These are phyloP conservation scores for Aethionema arabicum DNA, from an alignment of 345 rosid genomes.

Conservation along the genomic window DNA sequence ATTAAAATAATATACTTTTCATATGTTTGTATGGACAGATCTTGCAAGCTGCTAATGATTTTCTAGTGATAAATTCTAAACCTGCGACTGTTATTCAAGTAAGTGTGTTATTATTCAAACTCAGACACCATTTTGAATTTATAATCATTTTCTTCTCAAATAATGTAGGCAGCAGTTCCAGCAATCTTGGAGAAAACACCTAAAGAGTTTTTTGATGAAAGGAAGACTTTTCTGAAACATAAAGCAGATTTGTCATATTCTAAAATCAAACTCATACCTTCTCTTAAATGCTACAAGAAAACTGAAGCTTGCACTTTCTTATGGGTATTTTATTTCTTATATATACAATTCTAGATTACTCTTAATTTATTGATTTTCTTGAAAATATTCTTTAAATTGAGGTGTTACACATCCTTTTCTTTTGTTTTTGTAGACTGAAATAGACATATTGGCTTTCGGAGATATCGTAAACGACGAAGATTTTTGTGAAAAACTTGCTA, in stretches of 20 bases:
- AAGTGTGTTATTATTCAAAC: too few species aligned
- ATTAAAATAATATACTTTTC: too few species aligned
- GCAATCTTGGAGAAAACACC: constrained; percentile 56
- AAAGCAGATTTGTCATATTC: constrained; percentile 44
- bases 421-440: constrained; percentile 2
- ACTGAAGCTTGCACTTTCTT: constrained; percentile 67
- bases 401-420: neutral
- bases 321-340: constrained; percentile 45
- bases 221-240: constrained; percentile 39
- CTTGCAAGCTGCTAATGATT: constrained; percentile 38
- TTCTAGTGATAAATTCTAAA: constrained; percentile 35
- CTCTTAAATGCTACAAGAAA: constrained; percentile 51
- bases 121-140: too few species aligned
- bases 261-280: constrained; percentile 49
- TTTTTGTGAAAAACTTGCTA: too few species aligned
- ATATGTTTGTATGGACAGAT: constrained; percentile 41
- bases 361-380: neutral
- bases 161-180: constrained; percentile 64
- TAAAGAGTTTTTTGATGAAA: constrained; percentile 48
- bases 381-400: too few species aligned
- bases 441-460: neutral
- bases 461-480: constrained; percentile 13
- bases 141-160: neutral
- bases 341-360: neutral
- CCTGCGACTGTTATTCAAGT: constrained; percentile 60